Base-by-base conservation (phyloP, 2,329 filamentous ascomycete species). In the Podosphaera aphanis region DNA sequence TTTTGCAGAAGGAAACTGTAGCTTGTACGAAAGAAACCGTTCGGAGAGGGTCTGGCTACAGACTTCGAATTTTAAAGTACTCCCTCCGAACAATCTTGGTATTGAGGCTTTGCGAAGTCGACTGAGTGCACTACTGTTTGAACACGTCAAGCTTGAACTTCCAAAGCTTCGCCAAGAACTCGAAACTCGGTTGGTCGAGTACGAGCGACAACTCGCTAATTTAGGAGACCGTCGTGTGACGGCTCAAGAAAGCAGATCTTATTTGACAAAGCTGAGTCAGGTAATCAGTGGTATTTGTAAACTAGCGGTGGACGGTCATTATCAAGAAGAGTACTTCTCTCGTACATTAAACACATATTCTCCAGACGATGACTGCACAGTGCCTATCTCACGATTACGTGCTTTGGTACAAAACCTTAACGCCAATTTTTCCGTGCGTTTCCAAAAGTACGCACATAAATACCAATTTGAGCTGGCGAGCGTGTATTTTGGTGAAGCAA, bases 1-100 rank as follows among this genome's bases (percentile, higher is more conserved):
- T 46, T 62, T 60, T 50, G 52, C 69, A 49, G 51, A 63, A 47
- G 43, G 59, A 48, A 42, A 63, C 49, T 33, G 52, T 53, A 46
- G 58, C 31, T 6, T 57, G 1, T 29, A 42, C 39, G 42, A 51
- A 49, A 50, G 56, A 21, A 56, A 55, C 36, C 25, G 35, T 7
- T 45, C 48, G 2, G 57, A 56, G 43, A 43, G 15, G 1, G 27
- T 18, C 0, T 60, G 49, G 46, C 57, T 61, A 38, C 47, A 49
- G 0, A 53, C 39, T 0, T 55, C 54, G 1, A 56, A 53, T 16
- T 61, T 58, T 48, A 59, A 55, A 1, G 16, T 10, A 0, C 27
- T 60, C 3, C 49, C 55, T 0, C 33, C 47, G 7, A 46, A 57
- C 6, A 47, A 29, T 19, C 40, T 56, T 2, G 59, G 58, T 1